A percentile compares a stretch with the other conserved stretches of the same genome.
Evolutionary conservation across 2,329 filamentous ascomycete species (phyloP).

Genomic region (Talaromyces sp.): DNA sequence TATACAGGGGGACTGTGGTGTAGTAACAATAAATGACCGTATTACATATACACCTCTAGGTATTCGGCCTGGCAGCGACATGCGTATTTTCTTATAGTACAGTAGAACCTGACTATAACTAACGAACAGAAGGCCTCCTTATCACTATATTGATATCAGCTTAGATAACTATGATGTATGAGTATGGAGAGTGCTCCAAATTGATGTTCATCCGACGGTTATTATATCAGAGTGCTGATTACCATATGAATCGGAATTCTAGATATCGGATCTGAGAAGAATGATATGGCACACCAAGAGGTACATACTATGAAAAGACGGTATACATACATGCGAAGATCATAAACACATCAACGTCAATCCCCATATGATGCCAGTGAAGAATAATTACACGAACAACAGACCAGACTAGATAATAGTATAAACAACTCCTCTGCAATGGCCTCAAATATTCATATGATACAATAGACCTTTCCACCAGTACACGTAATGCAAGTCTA

Average conservation of each 20-base stretch:
- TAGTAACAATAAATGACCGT: not conserved
- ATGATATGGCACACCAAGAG: not conserved
- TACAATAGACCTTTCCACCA: not conserved
- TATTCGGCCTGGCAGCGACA: too few relatives aligned
- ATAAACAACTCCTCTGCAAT: slow-evolving; percentile 7
- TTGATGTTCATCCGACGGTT: too few relatives aligned
- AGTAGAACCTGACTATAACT: too few relatives aligned
- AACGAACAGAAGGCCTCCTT: too few relatives aligned
- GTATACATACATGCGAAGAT: not conserved
- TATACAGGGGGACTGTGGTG: not conserved
- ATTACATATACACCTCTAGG: not conserved
- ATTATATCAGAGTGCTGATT: too few relatives aligned
- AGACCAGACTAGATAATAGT: not conserved
- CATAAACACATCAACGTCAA: not conserved
- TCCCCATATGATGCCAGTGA: not conserved
- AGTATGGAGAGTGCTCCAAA: too few relatives aligned
- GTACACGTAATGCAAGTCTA: not conserved
- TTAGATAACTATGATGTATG: too few relatives aligned
- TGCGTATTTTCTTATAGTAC: too few relatives aligned
- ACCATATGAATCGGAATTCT: too few relatives aligned
- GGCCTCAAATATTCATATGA: slow-evolving; percentile 1
- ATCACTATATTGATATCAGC: too few relatives aligned
- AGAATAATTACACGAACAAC: slow-evolving; percentile 8
- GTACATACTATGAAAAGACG: not conserved
- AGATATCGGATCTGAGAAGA: not conserved